phyloP scores from a whole-genome alignment of 768 basidiomycete species.

The Russula emetica region DNA sequence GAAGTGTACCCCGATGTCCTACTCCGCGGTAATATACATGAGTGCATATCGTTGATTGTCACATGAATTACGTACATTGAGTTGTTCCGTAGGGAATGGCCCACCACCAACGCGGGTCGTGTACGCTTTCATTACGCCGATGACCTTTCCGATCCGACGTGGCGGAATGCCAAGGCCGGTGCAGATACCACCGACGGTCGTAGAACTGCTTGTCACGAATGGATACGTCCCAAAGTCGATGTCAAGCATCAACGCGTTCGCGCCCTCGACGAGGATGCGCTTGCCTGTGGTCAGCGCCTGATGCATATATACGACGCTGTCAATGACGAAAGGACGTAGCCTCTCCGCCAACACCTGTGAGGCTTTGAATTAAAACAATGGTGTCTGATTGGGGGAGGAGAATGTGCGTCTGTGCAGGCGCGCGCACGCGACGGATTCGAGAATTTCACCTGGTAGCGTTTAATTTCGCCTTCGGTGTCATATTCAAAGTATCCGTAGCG shows the following conservation, averaged over 20 bases:
- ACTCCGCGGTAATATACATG: conserved; percentile 2
- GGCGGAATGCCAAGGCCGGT: conserved; percentile 98
- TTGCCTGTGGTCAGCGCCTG: conserved; percentile 70
- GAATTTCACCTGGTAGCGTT: conserved; percentile 72
- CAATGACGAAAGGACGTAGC: conserved; percentile 82
- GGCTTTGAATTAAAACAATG: background rate
- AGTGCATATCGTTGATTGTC: background rate
- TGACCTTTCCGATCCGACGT: conserved; percentile 73
- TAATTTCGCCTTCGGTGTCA: conserved; percentile 95
- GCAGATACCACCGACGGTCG: conserved; percentile 91
- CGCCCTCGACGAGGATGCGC: conserved; percentile 89
- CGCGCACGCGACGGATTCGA: conserved; percentile 15
- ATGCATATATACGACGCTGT: conserved; percentile 85
- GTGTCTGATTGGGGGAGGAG: background rate
- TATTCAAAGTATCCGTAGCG: conserved; percentile 98
- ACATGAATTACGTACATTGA: conserved; percentile 56
- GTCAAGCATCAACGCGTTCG: conserved; percentile 98
- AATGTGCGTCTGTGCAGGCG: background rate
- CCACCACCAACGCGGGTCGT: conserved; percentile 98
- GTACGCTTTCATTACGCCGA: conserved; percentile 97
- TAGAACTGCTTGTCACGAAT: conserved; percentile 92
- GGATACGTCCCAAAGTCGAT: conserved; percentile 98
- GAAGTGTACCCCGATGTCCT: conserved; percentile 80
- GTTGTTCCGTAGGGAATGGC: conserved; percentile 94
- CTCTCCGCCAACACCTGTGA: conserved; percentile 74